Conservation (phyloP, 148 eudicot species). For the Fagopyrum tataricum region DNA sequence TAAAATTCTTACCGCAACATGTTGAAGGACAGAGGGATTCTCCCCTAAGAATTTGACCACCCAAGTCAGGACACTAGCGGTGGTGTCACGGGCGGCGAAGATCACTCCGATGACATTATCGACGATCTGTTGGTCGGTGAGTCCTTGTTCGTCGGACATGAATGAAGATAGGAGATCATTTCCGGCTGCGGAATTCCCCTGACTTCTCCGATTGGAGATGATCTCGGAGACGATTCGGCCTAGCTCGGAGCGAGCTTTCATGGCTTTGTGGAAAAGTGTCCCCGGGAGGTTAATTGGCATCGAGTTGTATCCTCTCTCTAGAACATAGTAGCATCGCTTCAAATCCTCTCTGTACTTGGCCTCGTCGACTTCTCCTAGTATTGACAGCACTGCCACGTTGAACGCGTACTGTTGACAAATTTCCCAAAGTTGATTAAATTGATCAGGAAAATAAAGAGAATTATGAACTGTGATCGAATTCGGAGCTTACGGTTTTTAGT, state of each 20-base stretch:
- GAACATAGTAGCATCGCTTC: slow-evolving; percentile 64
- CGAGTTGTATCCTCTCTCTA: slow-evolving; percentile 93
- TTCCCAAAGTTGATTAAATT: background rate
- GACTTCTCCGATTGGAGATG: slow-evolving; percentile 42
- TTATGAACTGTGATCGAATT: too few relatives aligned
- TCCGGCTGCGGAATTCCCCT: slow-evolving; percentile 20
- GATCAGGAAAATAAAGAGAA: too few relatives aligned
- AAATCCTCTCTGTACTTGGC: slow-evolving; percentile 67
- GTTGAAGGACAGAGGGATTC: slow-evolving; percentile 61
- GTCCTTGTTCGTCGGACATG: slow-evolving; percentile 66
- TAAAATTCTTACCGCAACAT: slow-evolving; percentile 55
- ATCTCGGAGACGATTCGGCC: slow-evolving; percentile 70
- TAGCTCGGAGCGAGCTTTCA: slow-evolving; percentile 81
- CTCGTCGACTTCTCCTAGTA: slow-evolving; percentile 72
- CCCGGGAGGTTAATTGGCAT: slow-evolving; percentile 94
- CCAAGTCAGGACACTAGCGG: slow-evolving; percentile 93
- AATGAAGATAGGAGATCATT: slow-evolving; percentile 68
- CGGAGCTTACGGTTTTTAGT: slow-evolving; percentile 65
- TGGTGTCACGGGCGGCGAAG: slow-evolving; percentile 91
- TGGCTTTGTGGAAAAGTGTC: slow-evolving; percentile 77
- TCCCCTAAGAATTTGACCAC: slow-evolving; percentile 80
- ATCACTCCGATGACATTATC: slow-evolving; percentile 91
- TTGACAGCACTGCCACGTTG: slow-evolving; percentile 84
- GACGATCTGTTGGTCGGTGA: slow-evolving; percentile 81
- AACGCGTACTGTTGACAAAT: slow-evolving; percentile 62